Evolutionary conservation across 768 basidiomycete species (phyloP), one percentile per base, ranked within the genome.

Genomic region (Scleroderma citrinum): DNA sequence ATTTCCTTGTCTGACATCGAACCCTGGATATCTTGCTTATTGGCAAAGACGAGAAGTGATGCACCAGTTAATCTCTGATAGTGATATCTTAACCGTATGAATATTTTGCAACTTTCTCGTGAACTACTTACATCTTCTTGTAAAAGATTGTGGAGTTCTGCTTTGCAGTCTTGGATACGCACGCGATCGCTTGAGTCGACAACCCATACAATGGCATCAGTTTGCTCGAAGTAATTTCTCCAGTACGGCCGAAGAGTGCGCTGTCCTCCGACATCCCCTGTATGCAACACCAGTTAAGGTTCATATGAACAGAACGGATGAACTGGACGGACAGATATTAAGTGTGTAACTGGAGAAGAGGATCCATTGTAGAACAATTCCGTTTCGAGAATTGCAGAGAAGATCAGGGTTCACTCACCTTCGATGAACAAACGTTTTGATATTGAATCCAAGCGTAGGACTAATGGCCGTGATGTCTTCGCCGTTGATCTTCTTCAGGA

Each of bases 241-340:
- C 96, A 99, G 67, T 98, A 98, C 7, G 96, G 95, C 26, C 96
- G 80, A 45, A 99, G 82, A 0, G 92, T 94, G 49, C 86, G 82
- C 67, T 99, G 96, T 20, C 96, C 95, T 31, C 96, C 96, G 31
- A 98, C 92, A 65, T 99, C 96, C 96, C 95, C 94, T 97, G 59
- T 49, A 47, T 47, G 29, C 62, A 89, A 85, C 89, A 41, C 93
- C 83, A 65, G 90, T 90, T 50, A 82, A 85, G 59, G 90, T 54
- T 83, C 85, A 42, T 8, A 23, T 11, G 51, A 47, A 36, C 38
- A 38, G 21, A 29, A 48, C 19, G 37, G 26, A 23, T 35, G 12
- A 43, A 36, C 47, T 29, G 13, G 31, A 62, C 72, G 52, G 39
- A 73, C 70, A 73, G 38, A 73, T 73, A 51, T 73, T 73, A 14